Evolutionary conservation across 352 stramenopile species (phyloP).

Genomic region (Globisporangium rhizosaccharum): DNA sequence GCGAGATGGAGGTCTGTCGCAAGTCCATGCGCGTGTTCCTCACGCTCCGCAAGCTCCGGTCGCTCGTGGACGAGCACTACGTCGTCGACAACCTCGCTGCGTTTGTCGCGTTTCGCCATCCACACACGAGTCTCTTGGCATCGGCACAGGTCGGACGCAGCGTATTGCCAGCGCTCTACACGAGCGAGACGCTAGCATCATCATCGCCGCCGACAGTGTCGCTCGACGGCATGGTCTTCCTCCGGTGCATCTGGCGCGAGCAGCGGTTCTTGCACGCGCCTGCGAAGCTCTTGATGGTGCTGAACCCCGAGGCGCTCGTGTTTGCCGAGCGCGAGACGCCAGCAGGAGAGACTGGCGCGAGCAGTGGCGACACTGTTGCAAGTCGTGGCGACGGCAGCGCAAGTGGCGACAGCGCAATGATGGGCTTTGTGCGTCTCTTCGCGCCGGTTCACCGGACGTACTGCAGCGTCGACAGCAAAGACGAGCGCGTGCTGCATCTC

Average conservation of each 20-base stretch:
- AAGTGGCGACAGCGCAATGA: slow-evolving; percentile 21
- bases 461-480: slow-evolving; percentile 57
- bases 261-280: slow-evolving; percentile 66
- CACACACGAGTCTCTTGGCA: slow-evolving; percentile 44
- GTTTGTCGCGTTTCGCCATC: slow-evolving; percentile 51
- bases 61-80: slow-evolving; percentile 43
- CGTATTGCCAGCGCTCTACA: not conserved
- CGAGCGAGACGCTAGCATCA: not conserved
- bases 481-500: slow-evolving; percentile 67
- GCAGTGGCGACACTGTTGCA: slow-evolving; percentile 4
- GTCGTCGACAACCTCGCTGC: slow-evolving; percentile 41
- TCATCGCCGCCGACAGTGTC: slow-evolving; percentile 12
- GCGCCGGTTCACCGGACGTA: slow-evolving; percentile 70
- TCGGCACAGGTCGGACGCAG: slow-evolving; percentile 12
- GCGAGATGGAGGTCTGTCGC: slow-evolving; percentile 68
- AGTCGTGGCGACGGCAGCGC: too few relatives aligned
- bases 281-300: slow-evolving; percentile 52
- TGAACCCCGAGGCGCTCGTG: slow-evolving; percentile 72
- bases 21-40: slow-evolving; percentile 72
- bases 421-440: slow-evolving; percentile 52
- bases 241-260: slow-evolving; percentile 72
- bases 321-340: slow-evolving; percentile 38
- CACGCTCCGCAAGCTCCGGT: slow-evolving; percentile 43
- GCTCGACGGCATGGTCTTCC: slow-evolving; percentile 64
- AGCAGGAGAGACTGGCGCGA: slow-evolving; percentile 1